phyloP scores from a whole-genome alignment of 2,329 filamentous ascomycete species.

The Botryotinia narcissicola region DNA sequence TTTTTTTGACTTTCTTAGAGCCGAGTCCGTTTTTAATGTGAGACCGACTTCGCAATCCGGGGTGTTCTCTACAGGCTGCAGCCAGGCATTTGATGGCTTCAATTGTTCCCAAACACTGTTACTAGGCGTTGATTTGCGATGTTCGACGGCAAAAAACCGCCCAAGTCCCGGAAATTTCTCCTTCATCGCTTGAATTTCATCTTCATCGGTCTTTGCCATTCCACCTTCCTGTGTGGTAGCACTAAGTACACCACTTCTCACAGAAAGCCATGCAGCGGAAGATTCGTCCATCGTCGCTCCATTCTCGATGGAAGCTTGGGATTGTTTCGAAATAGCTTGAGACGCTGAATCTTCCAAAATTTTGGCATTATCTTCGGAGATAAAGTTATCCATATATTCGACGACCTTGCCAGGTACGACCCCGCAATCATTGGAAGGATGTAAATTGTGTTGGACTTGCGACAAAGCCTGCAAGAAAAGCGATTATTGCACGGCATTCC shows the following conservation, averaged over 20 bases:
- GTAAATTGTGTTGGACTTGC: neutral
- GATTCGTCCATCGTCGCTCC: neutral
- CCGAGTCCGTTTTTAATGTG: neutral
- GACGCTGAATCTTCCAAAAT: neutral
- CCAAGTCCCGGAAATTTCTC: neutral
- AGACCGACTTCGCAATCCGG: neutral
- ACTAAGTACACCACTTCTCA: neutral
- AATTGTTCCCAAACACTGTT: neutral
- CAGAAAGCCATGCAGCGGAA: neutral
- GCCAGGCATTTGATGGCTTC: neutral
- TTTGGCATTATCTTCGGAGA: neutral
- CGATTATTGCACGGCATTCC: neutral
- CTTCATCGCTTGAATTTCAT: neutral
- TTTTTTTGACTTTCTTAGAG: neutral
- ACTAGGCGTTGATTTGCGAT: neutral
- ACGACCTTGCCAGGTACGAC: neutral
- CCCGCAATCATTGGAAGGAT: neutral
- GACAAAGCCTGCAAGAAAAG: neutral
- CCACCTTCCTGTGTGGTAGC: neutral
- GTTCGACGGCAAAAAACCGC: neutral
- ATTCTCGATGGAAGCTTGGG: neutral
- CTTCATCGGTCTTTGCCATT: neutral
- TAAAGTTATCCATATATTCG: neutral
- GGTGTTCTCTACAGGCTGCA: neutral
- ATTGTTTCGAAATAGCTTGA: neutral